Evolutionary conservation across 2,329 filamentous ascomycete genomes (phyloP).

Genomic region (Akanthomyces uredinophilus): DNA sequence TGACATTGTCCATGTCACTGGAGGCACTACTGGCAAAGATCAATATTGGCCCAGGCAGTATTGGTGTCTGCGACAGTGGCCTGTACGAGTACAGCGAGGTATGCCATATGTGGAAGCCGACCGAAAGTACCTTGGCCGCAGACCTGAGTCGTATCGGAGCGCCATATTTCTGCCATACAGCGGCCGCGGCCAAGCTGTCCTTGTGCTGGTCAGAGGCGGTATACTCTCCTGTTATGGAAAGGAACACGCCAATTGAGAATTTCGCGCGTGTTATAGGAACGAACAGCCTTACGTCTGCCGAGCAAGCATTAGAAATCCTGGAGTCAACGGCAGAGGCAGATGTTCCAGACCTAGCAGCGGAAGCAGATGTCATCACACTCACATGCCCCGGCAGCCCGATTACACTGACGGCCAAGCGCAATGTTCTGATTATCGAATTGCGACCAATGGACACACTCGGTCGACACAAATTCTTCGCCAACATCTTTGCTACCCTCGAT

Average conservation of each 20-base stretch:
- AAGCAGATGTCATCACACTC: not conserved
- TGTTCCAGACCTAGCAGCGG: not conserved
- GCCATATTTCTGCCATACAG: not conserved
- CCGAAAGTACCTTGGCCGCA: not conserved
- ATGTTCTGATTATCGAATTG: not conserved
- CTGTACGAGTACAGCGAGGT: not conserved
- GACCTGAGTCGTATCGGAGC: not conserved
- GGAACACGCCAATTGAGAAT: not conserved
- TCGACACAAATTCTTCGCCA: not conserved
- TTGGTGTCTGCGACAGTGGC: not conserved
- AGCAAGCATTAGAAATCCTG: no score
- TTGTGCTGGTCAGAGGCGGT: no score
- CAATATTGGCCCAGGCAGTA: no score
- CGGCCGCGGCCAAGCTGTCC: not conserved
- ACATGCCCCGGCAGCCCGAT: not conserved
- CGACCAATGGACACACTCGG: not conserved
- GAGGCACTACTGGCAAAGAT: not conserved
- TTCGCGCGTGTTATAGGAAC: no score
- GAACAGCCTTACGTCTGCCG: no score
- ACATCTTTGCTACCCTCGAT: not conserved
- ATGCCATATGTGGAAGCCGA: not conserved
- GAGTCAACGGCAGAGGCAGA: no score
- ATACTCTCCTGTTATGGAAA: not conserved
- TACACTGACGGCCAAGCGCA: not conserved
- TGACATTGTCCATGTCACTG: not conserved